phyloP scores from a whole-genome alignment of 345 rosid genomes.

The Citrus maxima region DNA sequence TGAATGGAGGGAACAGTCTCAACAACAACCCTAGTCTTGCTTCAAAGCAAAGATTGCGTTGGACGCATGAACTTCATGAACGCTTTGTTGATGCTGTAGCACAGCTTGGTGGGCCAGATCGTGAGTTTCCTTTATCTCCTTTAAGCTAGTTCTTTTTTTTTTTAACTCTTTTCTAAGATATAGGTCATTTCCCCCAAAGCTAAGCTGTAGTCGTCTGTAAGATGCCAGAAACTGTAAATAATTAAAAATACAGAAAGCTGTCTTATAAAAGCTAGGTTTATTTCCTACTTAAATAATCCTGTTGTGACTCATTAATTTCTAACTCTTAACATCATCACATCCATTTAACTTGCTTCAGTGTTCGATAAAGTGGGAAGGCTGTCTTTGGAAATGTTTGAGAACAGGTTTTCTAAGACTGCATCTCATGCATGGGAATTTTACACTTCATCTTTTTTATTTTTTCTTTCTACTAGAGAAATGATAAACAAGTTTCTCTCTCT shows the following conservation, averaged over 20 bases:
- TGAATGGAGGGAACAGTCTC: conserved; percentile 57
- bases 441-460: too few species aligned
- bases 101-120: conserved; percentile 98
- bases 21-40: conserved; percentile 73
- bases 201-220: not conserved
- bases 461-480: not conserved
- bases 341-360: not conserved
- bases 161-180: not conserved
- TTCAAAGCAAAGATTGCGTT: conserved; percentile 92
- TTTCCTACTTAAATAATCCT: not conserved
- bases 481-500: not conserved
- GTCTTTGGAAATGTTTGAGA: not conserved
- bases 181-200: not conserved
- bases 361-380: not conserved
- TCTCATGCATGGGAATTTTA: not conserved
- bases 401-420: not conserved
- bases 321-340: not conserved
- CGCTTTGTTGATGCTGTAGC: conserved; percentile 99
- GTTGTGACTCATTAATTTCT: not conserved
- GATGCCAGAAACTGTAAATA: not conserved
- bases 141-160: not conserved
- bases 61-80: conserved; percentile 99
- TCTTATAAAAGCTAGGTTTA: not conserved
- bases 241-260: not conserved
- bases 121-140: conserved; percentile 46